Base-by-base conservation (phyloP, 2,329 filamentous ascomycete species). In the Emmonsiellopsis sp. region DNA sequence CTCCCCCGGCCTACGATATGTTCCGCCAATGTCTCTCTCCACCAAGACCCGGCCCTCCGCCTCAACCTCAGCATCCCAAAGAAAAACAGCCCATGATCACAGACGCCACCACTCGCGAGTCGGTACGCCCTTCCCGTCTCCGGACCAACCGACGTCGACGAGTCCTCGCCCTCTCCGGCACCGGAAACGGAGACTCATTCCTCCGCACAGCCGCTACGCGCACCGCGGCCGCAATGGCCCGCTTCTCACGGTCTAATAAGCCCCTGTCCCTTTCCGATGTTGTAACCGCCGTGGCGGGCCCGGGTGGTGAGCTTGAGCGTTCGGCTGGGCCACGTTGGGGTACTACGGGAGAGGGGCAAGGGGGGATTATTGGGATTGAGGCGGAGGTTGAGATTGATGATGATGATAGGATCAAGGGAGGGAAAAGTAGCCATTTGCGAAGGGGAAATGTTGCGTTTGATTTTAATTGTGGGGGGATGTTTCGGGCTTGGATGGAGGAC, bases 111-210 rank as follows among this genome's bases (percentile, higher is more conserved):
- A 39, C 11, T 13, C 10, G 17, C 46, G 14, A 32, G 14, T 31
- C 33, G 49, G 21, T 4, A 46, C 13, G 36, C 42, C 17, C 14
- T 7, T 2, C 17, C 13, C 40, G 37, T 40, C 43, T 13, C 9
- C 17, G n/a, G 27, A 42, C 14, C 43, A 51, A 11, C 39, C 43
- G 6, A 6, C 42, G 36, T 13, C 34, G 46, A 42, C 68, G 71
- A 48, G 73, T 72, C 2, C 65, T 81, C 64, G 87, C 78, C 0
- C 73, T 88, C 8, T 92, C 87, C 0, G 87, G 88, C 0, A 92
- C 89, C 0, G 91, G 90, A 0, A 95, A 95, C 61, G 90, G 91
- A 0, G 90, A 95, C 69, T 88, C 87, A 0, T 95, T 95, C 66
- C 76, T 95, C 13, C 83, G 88, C 3, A 73, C 82, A 2, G 80